Evolutionary conservation across 495 filamentous ascomycete genomes (phyloP).

Genomic region (Cercophora sp.): DNA sequence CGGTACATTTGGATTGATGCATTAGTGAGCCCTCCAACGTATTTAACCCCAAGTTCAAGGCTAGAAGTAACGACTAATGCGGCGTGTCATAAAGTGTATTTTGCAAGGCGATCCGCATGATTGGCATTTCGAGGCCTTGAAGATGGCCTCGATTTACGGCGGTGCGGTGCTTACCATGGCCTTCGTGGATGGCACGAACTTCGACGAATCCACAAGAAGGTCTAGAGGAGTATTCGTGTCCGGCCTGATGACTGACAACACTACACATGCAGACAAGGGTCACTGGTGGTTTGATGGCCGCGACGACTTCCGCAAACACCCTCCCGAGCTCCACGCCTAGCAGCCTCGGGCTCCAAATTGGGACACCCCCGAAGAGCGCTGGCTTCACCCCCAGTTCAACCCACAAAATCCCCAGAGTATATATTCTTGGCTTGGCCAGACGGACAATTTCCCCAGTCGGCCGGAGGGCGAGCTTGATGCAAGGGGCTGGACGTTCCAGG

Average conservation of each 20-base stretch:
- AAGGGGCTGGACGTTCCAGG: background rate
- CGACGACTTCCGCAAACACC: background rate
- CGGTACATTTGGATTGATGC: constrained; percentile 28
- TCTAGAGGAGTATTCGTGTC: background rate
- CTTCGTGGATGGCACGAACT: background rate
- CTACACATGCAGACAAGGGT: too few relatives aligned
- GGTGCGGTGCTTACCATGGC: constrained; percentile 5
- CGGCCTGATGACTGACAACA: too few relatives aligned
- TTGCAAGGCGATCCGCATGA: constrained; percentile 22
- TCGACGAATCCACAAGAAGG: background rate
- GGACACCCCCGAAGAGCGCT: background rate
- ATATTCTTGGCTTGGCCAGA: background rate
- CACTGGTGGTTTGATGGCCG: background rate
- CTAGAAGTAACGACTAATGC: background rate
- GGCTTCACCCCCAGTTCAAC: background rate
- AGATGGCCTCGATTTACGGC: constrained; percentile 21
- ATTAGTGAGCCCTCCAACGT: constrained; percentile 1
- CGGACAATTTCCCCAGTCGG: background rate
- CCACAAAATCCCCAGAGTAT: background rate
- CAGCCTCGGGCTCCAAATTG: background rate
- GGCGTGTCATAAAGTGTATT: constrained; percentile 16
- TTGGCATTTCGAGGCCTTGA: constrained; percentile 19
- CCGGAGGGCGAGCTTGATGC: background rate
- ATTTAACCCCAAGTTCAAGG: background rate
- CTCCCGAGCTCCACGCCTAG: background rate